These are phyloP conservation scores for Henckelia pumila DNA, from an alignment of 257 asterid species.

Conservation along the genomic window DNA sequence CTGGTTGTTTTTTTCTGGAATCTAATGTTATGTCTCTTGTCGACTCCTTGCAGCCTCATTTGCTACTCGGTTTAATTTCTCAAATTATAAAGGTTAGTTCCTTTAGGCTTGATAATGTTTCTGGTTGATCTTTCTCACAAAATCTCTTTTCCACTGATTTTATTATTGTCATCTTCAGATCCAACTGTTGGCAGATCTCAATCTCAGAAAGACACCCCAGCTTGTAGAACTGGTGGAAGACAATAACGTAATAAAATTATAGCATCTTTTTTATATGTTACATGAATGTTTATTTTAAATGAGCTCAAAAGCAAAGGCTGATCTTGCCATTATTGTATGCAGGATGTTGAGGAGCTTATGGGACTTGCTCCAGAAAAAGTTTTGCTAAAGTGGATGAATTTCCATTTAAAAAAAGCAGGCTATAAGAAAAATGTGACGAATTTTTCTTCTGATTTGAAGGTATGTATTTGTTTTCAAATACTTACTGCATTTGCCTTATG, in stretches of 20 bases:
- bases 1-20: neutral
- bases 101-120: constrained; percentile 20
- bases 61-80: constrained; percentile 90
- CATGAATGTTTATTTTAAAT: constrained; percentile 17
- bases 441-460: constrained; percentile 94
- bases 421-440: constrained; percentile 77
- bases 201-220: constrained; percentile 96
- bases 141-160: constrained; percentile 22
- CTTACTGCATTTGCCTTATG: constrained; percentile 12
- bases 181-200: constrained; percentile 96
- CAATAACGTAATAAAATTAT: constrained; percentile 53
- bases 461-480: constrained; percentile 27
- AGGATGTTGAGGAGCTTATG: constrained; percentile 97
- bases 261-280: constrained; percentile 8
- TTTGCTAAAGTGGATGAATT: constrained; percentile 94
- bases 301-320: constrained; percentile 30
- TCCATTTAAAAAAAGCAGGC: constrained; percentile 93
- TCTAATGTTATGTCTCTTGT: constrained; percentile 18
- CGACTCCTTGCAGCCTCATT: constrained; percentile 74
- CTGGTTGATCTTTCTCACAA: constrained; percentile 26
- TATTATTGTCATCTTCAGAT: constrained; percentile 53
- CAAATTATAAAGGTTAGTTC: constrained; percentile 89
- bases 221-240: constrained; percentile 95
- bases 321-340: constrained; percentile 39
- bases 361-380: constrained; percentile 98